These are phyloP conservation scores for Pseudogymnoascus sp. DNA, from an alignment of 2,329 filamentous ascomycete genomes.

Conservation along the genomic window DNA sequence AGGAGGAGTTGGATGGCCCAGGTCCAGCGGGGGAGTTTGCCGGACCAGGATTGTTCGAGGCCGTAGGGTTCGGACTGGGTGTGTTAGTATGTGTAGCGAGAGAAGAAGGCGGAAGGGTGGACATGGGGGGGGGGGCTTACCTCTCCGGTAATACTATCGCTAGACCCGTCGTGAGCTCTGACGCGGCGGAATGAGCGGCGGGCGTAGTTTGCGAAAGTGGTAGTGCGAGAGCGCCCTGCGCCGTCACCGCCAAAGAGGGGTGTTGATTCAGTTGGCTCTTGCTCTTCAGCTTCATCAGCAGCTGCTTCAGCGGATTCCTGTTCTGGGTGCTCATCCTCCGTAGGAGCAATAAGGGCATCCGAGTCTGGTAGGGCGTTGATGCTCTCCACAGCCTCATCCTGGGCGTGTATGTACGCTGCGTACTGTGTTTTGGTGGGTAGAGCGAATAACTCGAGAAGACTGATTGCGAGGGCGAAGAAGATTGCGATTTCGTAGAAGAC, in stretches of 20 bases:
- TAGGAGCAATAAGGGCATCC: constrained; percentile 33
- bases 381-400: constrained; percentile 36
- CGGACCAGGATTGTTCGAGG: constrained; percentile 80
- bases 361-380: constrained; percentile 25
- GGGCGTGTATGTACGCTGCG: constrained; percentile 47
- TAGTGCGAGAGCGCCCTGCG: constrained; percentile 40
- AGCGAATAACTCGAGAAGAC: constrained; percentile 71
- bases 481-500: constrained; percentile 70
- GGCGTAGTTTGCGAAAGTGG: constrained; percentile 48
- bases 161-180: constrained; percentile 6
- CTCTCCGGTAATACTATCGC: constrained; percentile 22
- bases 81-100: neutral
- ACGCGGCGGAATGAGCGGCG: constrained; percentile 21
- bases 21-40: constrained; percentile 66
- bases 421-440: constrained; percentile 65
- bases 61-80: constrained; percentile 39
- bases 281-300: constrained; percentile 21
- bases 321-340: constrained; percentile 15
- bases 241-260: constrained; percentile 40
- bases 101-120: neutral
- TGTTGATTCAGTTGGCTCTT: constrained; percentile 42
- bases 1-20: constrained; percentile 84
- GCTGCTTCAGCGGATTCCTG: constrained; percentile 1
- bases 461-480: constrained; percentile 66
- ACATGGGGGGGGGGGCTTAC: neutral